phyloP scores from a whole-genome alignment of 306 rosid genomes.

The Mimosa bimucronata region DNA sequence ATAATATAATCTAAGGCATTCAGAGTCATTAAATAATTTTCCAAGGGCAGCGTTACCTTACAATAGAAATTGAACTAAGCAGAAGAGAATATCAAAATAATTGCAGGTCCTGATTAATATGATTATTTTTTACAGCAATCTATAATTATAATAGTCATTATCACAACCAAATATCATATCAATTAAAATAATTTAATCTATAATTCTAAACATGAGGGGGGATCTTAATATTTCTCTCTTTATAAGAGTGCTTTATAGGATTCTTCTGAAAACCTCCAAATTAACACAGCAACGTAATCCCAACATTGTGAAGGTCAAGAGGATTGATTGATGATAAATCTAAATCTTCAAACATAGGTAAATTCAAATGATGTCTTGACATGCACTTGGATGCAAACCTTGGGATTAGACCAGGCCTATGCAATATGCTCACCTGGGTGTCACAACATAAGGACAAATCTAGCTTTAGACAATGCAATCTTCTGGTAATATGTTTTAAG shows the following conservation, averaged over 20 bases:
- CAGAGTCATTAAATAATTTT: conserved; percentile 33
- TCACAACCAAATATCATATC: conserved; percentile 27
- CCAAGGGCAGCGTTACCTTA: conserved; percentile 23
- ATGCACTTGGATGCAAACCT: background rate
- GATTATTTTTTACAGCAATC: conserved; percentile 21
- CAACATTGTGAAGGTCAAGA: conserved; percentile 5
- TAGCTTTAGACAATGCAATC: background rate
- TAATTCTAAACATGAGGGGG: background rate
- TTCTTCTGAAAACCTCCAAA: conserved; percentile 8
- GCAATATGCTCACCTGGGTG: background rate
- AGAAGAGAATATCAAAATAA: conserved; percentile 13
- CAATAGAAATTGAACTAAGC: conserved; percentile 26
- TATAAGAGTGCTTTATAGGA: background rate
- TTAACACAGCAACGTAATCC: conserved; percentile 24
- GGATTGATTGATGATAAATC: background rate
- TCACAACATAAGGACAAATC: background rate
- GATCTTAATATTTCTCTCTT: background rate
- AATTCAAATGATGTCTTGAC: background rate
- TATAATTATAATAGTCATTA: conserved; percentile 12
- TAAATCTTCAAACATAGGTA: background rate
- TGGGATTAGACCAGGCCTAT: background rate
- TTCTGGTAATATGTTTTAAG: background rate
- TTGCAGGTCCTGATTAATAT: conserved; percentile 24
- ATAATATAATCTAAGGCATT: conserved; percentile 23
- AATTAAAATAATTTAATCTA: conserved; percentile 21